Percentiles rank a stretch among this genome's conserved stretches.
These are phyloP conservation scores for Trichoderma koningii DNA, from an alignment of 2,329 filamentous ascomycete genomes.

Conservation along the genomic window DNA sequence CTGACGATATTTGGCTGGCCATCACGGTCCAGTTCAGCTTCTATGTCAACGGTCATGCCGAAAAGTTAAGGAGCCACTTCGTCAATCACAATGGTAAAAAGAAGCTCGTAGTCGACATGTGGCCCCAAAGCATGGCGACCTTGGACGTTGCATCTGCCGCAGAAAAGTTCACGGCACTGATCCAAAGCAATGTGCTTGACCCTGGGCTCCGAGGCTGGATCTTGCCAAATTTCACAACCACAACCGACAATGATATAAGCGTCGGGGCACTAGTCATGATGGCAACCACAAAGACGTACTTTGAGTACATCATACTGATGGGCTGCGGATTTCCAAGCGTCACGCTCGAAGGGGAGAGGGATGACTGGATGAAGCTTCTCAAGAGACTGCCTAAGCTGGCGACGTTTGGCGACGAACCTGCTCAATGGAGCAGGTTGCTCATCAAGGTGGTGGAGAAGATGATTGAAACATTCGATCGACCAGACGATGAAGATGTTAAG, in stretches of 20 bases:
- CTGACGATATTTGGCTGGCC: constrained; percentile 37
- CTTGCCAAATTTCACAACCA: constrained; percentile 26
- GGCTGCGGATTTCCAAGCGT: constrained; percentile 28
- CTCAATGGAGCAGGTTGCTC: constrained; percentile 10
- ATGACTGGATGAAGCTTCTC: constrained; percentile 27
- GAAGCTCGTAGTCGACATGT: neutral
- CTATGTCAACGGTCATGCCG: constrained; percentile 28
- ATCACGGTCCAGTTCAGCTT: constrained; percentile 34
- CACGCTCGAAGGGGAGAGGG: constrained; percentile 18
- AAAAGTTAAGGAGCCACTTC: constrained; percentile 26
- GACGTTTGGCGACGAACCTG: constrained; percentile 9
- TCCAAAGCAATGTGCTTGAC: neutral
- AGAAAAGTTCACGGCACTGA: neutral
- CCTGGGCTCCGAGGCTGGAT: constrained; percentile 13
- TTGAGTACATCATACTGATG: constrained; percentile 18
- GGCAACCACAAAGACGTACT: constrained; percentile 29
- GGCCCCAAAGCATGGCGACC: neutral
- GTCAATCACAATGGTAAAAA: constrained; percentile 25
- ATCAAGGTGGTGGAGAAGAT: constrained; percentile 25
- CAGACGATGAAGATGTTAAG: constrained; percentile 26
- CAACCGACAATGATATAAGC: constrained; percentile 15
- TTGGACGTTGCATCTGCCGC: neutral
- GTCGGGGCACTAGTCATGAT: constrained; percentile 28
- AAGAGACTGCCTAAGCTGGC: constrained; percentile 1
- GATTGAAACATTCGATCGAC: constrained; percentile 28